These are phyloP conservation scores for Plenodomus biglobosus DNA, from an alignment of 2,329 filamentous ascomycete genomes.

Conservation along the genomic window DNA sequence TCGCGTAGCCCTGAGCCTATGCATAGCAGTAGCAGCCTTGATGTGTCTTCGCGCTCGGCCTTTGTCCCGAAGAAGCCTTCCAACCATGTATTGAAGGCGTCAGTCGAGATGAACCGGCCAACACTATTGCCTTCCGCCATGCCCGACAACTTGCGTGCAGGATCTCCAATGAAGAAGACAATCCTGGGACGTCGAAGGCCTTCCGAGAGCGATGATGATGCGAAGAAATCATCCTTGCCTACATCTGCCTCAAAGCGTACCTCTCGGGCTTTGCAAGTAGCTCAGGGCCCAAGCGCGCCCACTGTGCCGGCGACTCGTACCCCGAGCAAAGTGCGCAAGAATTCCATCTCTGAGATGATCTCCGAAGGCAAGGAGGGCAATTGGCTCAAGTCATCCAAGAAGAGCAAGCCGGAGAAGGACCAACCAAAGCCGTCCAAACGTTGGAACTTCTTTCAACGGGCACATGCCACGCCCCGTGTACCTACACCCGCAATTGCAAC, in stretches of 20 bases:
- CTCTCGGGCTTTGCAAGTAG: slow-evolving; percentile 29
- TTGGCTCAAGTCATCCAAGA: slow-evolving; percentile 43
- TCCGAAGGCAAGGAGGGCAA: slow-evolving; percentile 42
- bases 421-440: slow-evolving; percentile 46
- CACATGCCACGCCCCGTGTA: slow-evolving; percentile 46
- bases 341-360: slow-evolving; percentile 21
- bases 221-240: slow-evolving; percentile 38
- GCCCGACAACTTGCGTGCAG: slow-evolving; percentile 36
- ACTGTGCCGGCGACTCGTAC: slow-evolving; percentile 16
- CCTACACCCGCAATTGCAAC: slow-evolving; percentile 36
- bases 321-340: slow-evolving; percentile 26
- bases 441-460: slow-evolving; percentile 63
- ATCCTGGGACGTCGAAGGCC: slow-evolving; percentile 29
- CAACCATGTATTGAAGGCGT: slow-evolving; percentile 20
- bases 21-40: slow-evolving; percentile 40
- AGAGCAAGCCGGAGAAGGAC: slow-evolving; percentile 29
- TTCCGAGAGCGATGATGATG: slow-evolving; percentile 43
- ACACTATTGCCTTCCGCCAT: slow-evolving; percentile 43
- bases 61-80: slow-evolving; percentile 22
- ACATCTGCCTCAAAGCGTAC: slow-evolving; percentile 30
- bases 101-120: slow-evolving; percentile 24
- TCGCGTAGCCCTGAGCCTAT: slow-evolving; percentile 42
- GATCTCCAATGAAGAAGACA: slow-evolving; percentile 37
- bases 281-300: slow-evolving; percentile 20
- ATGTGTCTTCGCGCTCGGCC: slow-evolving; percentile 19